A percentile compares a stretch with the other conserved stretches of the same genome.
These are phyloP conservation scores for Sistotremastrum suecicum DNA, from an alignment of 768 basidiomycete species.

Conservation along the genomic window DNA sequence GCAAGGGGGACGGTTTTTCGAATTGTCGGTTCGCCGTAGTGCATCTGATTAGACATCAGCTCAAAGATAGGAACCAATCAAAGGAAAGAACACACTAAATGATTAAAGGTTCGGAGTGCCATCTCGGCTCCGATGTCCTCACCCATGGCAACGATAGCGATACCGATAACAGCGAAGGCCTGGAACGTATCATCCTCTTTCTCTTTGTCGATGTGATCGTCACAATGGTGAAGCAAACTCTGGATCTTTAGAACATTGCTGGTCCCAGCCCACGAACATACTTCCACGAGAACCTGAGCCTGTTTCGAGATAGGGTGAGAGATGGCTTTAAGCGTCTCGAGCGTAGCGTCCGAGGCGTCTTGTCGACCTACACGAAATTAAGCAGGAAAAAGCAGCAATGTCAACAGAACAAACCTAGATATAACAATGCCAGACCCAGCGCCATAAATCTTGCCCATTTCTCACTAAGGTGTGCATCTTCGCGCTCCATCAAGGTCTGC, in stretches of 20 bases:
- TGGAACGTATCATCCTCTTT: constrained; percentile 71
- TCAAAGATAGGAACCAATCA: neutral
- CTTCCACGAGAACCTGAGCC: constrained; percentile 83
- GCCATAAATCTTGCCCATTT: constrained; percentile 92
- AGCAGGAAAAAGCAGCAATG: neutral
- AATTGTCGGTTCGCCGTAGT: constrained; percentile 88
- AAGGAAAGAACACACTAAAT: constrained; percentile 46
- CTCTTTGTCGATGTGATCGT: constrained; percentile 68
- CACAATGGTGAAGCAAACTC: constrained; percentile 82
- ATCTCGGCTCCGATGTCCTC: constrained; percentile 97
- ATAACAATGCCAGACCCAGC: constrained; percentile 79
- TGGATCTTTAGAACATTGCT: constrained; percentile 93
- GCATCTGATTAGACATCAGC: constrained; percentile 57
- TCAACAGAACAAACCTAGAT: constrained; percentile 51
- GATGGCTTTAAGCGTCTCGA: constrained; percentile 87
- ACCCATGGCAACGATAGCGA: constrained; percentile 93
- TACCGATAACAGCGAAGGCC: constrained; percentile 84
- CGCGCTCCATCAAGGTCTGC: constrained; percentile 81
- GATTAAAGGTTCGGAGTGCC: constrained; percentile 95
- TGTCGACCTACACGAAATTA: constrained; percentile 49
- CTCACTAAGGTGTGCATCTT: constrained; percentile 64
- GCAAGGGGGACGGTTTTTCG: constrained; percentile 90
- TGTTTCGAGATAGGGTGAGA: constrained; percentile 86
- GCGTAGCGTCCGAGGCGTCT: constrained; percentile 85
- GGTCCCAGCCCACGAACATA: constrained; percentile 88